Evolutionary conservation across 2,329 filamentous ascomycete species (phyloP), one percentile per base, ranked within the genome.

Genomic region (Penicillium occitanis): DNA sequence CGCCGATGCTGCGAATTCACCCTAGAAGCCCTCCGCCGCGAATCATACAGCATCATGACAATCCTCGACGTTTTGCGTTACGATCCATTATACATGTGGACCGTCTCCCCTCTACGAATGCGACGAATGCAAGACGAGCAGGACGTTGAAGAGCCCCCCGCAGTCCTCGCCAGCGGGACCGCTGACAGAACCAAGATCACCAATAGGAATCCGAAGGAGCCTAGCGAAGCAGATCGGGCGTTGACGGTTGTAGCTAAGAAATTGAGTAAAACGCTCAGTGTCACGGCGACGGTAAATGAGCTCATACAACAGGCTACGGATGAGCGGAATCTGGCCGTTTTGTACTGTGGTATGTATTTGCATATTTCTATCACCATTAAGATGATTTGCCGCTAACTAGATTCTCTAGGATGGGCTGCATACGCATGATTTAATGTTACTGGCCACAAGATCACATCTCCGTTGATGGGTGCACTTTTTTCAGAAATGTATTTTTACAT

Each of bases 1-100:
- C 88, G 95, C 7, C 88, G 96, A n/a, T 98, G 94, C 79, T 99
- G 95, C 77, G 96, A 99, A 76, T 98, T 98, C 76, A 98, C 93
- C 0, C 87, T 99, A 37, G 93, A 97, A 68, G 93, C 96, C 1
- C 83, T 99, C 42, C 89, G 95, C n/a, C 91, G 96, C 72, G 95
- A 99, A 76, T 91, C 91, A 13, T 96, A 97, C 76, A 93, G 91
- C 53, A 99, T 99, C 80, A 98, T 97, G 93, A 98, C 95, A 0
- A 93, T 99, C 63, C 87, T 99, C 22, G 96, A 99, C 74, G 96
- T 99, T 25, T 82, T 99, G 67, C 90, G 96, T n/a, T 98, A 97
- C 78, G 95, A 99, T 83, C 96, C 95, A 0, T 81, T 99, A 68
- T 96, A 98, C 77, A 95, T 89, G 68, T 99, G 95, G 95, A 94